Conservation (phyloP, 2,329 filamentous ascomycete species). For the Diplocarpon mali region DNA sequence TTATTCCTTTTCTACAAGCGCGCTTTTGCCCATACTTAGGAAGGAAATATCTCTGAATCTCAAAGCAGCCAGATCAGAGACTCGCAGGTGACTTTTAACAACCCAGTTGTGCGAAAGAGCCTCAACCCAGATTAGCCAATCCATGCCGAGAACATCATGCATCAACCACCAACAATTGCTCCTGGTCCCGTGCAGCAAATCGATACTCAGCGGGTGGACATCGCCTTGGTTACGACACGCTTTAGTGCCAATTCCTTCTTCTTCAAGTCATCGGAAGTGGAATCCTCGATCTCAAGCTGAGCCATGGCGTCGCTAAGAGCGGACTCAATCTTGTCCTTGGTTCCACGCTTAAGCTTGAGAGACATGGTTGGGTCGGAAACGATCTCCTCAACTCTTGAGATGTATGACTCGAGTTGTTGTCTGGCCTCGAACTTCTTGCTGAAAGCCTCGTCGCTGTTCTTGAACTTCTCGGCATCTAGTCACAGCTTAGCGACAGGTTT, state of each 20-base stretch:
- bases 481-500: conserved; percentile 12
- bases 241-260: conserved; percentile 99
- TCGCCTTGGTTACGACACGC: conserved; percentile 93
- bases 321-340: conserved; percentile 99
- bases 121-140: conserved; percentile 25
- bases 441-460: conserved; percentile 94
- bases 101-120: conserved; percentile 19
- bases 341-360: conserved; percentile 95
- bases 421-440: conserved; percentile 99
- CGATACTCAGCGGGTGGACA: conserved; percentile 67
- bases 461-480: conserved; percentile 89
- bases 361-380: conserved; percentile 92
- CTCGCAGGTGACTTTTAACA: conserved; percentile 28
- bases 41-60: conserved; percentile 19
- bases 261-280: conserved; percentile 86
- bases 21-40: conserved; percentile 26
- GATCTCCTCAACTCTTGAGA: conserved; percentile 96
- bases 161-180: conserved; percentile 20
- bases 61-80: conserved; percentile 21
- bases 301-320: conserved; percentile 96
- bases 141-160: conserved; percentile 26
- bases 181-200: conserved; percentile 15
- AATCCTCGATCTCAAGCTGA: conserved; percentile 91
- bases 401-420: conserved; percentile 99
- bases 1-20: conserved; percentile 27